Evolutionary conservation across 495 filamentous ascomycete species (phyloP).

Genomic region (Lentithecium fluviatile): DNA sequence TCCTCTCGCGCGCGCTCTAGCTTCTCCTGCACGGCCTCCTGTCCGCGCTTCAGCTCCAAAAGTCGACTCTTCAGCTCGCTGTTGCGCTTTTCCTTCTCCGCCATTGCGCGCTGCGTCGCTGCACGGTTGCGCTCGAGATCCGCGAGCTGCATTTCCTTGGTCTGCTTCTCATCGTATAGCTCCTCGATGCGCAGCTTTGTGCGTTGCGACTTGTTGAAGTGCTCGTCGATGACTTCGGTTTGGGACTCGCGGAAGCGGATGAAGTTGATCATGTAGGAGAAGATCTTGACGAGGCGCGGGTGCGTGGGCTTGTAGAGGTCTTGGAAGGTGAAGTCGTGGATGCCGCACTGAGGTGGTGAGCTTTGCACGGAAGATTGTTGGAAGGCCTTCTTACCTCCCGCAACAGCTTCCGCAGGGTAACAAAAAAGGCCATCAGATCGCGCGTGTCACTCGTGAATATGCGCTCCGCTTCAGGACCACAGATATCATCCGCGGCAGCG

Average conservation of each 20-base stretch:
- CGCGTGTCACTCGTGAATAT: conserved; percentile 83
- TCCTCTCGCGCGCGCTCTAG: conserved; percentile 73
- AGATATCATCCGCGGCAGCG: conserved; percentile 81
- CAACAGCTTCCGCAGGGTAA: conserved; percentile 71
- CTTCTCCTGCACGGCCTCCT: conserved; percentile 74
- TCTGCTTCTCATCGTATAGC: conserved; percentile 81
- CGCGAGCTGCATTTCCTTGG: conserved; percentile 73
- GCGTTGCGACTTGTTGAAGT: conserved; percentile 84
- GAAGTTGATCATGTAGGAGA: conserved; percentile 97
- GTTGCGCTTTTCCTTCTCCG: conserved; percentile 78
- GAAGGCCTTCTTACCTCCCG: conserved; percentile 54
- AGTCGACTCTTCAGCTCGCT: conserved; percentile 79
- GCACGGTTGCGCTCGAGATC: conserved; percentile 76
- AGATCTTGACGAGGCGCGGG: conserved; percentile 82
- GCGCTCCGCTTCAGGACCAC: conserved; percentile 69
- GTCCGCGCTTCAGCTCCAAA: conserved; percentile 70
- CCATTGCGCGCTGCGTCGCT: conserved; percentile 72
- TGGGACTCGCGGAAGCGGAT: conserved; percentile 93
- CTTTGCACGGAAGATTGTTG: conserved; percentile 7
- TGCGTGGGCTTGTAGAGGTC: conserved; percentile 88
- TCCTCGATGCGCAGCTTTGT: conserved; percentile 83
- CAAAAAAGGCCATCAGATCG: conserved; percentile 91
- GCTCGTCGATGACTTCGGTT: conserved; percentile 78
- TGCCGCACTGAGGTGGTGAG: conserved; percentile 60
- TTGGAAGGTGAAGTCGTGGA: conserved; percentile 87